A percentile compares a stretch with the other conserved stretches of the same genome.
These are phyloP conservation scores for Stramenopiles sp. DNA, from an alignment of 352 stramenopile genomes.

Conservation along the genomic window DNA sequence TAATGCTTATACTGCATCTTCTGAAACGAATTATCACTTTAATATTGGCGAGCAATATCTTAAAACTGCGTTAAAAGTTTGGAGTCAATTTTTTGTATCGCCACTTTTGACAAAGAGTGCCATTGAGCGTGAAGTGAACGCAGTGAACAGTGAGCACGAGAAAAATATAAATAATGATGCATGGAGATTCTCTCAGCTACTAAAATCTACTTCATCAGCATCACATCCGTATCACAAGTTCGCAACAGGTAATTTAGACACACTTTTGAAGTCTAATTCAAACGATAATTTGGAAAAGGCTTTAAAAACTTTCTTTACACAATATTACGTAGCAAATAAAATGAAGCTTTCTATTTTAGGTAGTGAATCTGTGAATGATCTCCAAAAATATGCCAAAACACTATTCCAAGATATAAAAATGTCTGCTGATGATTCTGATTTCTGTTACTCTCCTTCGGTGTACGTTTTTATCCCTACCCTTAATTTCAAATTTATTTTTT, in stretches of 20 bases:
- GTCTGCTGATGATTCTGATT: too few species aligned
- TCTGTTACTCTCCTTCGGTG: too few species aligned
- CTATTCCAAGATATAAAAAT: too few species aligned
- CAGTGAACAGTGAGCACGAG: background rate
- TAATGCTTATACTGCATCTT: constrained; percentile 60
- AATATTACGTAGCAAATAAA: background rate
- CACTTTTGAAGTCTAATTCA: too few species aligned
- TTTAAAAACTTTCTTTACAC: constrained; percentile 1
- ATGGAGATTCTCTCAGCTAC: background rate
- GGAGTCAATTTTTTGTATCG: background rate
- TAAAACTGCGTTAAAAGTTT: background rate
- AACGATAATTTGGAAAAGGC: too few species aligned
- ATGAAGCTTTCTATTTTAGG: constrained; percentile 7
- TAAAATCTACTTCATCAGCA: background rate
- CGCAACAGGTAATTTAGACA: background rate
- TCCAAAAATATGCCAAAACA: too few species aligned
- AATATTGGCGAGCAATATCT: background rate
- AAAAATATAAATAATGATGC: background rate
- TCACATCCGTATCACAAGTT: background rate
- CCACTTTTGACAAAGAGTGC: background rate
- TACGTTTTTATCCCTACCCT: too few species aligned
- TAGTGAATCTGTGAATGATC: background rate
- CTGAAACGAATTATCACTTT: constrained; percentile 51
- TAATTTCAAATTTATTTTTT: too few species aligned
- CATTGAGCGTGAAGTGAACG: constrained; percentile 5